Conservation (phyloP, 2,329 filamentous ascomycete species). For the Gaeumannomyces tritici region DNA sequence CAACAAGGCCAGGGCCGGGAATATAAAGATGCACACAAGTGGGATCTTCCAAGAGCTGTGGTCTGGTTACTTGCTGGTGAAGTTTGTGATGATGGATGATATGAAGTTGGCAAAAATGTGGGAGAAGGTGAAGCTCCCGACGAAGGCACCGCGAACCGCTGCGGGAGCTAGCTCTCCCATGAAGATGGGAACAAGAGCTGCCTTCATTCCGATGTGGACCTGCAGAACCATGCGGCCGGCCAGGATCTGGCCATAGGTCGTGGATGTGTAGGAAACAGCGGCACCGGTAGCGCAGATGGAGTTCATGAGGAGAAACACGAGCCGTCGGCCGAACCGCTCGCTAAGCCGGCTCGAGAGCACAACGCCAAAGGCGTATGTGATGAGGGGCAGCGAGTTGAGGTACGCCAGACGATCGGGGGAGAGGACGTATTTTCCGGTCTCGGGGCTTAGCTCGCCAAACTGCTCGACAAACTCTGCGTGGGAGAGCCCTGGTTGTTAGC, state of each 20-base stretch:
- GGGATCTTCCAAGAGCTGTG: slow-evolving; percentile 13
- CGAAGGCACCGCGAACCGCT: slow-evolving; percentile 10
- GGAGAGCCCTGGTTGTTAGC: background rate
- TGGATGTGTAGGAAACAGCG: slow-evolving; percentile 7
- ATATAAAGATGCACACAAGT: slow-evolving; percentile 9
- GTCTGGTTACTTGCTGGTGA: slow-evolving; percentile 10
- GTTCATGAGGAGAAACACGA: slow-evolving; percentile 10
- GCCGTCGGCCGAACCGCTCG: slow-evolving; percentile 8
- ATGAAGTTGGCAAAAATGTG: slow-evolving; percentile 13
- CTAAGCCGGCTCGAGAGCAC: slow-evolving; percentile 6
- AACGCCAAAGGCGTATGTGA: slow-evolving; percentile 6
- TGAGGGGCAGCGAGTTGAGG: slow-evolving; percentile 12
- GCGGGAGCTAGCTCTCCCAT: slow-evolving; percentile 14
- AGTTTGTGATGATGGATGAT: slow-evolving; percentile 11
- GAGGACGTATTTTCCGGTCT: slow-evolving; percentile 7
- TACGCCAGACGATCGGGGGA: slow-evolving; percentile 11
- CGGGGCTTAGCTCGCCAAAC: slow-evolving; percentile 10
- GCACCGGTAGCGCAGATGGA: slow-evolving; percentile 6
- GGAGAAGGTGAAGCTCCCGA: slow-evolving; percentile 10
- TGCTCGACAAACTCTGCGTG: slow-evolving; percentile 7
- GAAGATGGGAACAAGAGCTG: slow-evolving; percentile 12
- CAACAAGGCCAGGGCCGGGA: slow-evolving; percentile 8
- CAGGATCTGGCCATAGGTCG: slow-evolving; percentile 8
- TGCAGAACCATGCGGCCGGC: slow-evolving; percentile 8
- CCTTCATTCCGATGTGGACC: slow-evolving; percentile 8